A percentile compares a stretch with the other conserved stretches of the same genome.
These are phyloP conservation scores for Tubosaeta brunneosetosa DNA, from an alignment of 768 basidiomycete genomes.

Conservation along the genomic window DNA sequence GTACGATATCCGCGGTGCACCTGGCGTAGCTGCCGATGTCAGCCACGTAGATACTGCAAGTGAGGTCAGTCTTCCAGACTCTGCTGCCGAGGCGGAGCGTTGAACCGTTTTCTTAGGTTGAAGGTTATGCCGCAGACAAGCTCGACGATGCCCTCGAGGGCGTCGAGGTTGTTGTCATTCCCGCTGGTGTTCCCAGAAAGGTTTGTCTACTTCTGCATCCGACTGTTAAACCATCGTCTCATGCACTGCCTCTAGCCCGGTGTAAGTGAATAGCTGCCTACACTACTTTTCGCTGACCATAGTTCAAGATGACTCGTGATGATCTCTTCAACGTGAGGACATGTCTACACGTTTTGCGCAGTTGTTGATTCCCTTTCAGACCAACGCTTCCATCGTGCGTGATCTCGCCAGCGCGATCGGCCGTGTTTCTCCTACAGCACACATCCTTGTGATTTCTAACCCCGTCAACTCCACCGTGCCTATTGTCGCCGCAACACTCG, in stretches of 20 bases:
- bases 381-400: slow-evolving; percentile 96
- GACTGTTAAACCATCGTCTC: slow-evolving; percentile 14
- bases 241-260: slow-evolving; percentile 56
- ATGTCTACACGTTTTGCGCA: not conserved
- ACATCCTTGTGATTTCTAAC: slow-evolving; percentile 96
- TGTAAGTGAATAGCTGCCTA: slow-evolving; percentile 46
- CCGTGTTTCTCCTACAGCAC: slow-evolving; percentile 84
- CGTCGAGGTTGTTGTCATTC: slow-evolving; percentile 91
- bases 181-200: slow-evolving; percentile 99
- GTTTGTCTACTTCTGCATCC: slow-evolving; percentile 37
- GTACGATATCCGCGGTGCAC: slow-evolving; percentile 27
- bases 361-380: slow-evolving; percentile 40
- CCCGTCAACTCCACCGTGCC: slow-evolving; percentile 98
- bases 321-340: slow-evolving; percentile 87
- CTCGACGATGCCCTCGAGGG: slow-evolving; percentile 88
- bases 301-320: slow-evolving; percentile 84
- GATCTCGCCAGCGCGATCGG: slow-evolving; percentile 89
- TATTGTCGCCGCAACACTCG: slow-evolving; percentile 88
- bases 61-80: slow-evolving; percentile 49
- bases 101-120: slow-evolving; percentile 48
- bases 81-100: not conserved
- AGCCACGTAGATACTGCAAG: slow-evolving; percentile 90
- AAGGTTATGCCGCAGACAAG: slow-evolving; percentile 78
- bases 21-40: slow-evolving; percentile 94
- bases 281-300: slow-evolving; percentile 23